These are phyloP conservation scores for Fonsecaea nubica DNA, from an alignment of 2,329 filamentous ascomycete species.

Conservation along the genomic window DNA sequence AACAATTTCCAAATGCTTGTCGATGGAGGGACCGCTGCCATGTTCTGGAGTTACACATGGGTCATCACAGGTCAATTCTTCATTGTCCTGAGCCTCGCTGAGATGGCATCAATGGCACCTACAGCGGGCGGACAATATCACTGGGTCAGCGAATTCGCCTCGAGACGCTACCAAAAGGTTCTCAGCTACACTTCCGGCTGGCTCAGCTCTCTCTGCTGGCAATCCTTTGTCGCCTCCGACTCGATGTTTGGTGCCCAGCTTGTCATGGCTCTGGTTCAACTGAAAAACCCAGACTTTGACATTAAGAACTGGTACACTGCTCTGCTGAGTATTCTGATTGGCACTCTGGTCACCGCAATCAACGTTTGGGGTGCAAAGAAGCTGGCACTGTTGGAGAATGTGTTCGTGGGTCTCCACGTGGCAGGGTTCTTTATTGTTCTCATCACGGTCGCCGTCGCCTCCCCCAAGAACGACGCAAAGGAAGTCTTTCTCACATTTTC, in stretches of 20 bases:
- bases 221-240: constrained; percentile 23
- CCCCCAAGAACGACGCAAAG: constrained; percentile 42
- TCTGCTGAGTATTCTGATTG: constrained; percentile 56
- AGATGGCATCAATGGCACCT: constrained; percentile 64
- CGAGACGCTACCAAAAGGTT: constrained; percentile 57
- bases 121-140: constrained; percentile 55
- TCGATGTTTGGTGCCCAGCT: constrained; percentile 23
- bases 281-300: constrained; percentile 51
- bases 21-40: constrained; percentile 32
- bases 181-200: constrained; percentile 61
- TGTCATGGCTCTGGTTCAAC: constrained; percentile 47
- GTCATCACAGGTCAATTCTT: constrained; percentile 72
- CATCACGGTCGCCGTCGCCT: constrained; percentile 45
- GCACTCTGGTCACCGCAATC: constrained; percentile 51
- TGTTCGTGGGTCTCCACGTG: constrained; percentile 49
- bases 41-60: constrained; percentile 46
- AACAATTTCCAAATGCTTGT: constrained; percentile 30
- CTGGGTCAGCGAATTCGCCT: constrained; percentile 64
- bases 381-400: constrained; percentile 49
- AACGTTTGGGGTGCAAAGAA: constrained; percentile 47
- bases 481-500: constrained; percentile 49
- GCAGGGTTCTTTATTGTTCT: constrained; percentile 47
- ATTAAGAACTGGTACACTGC: constrained; percentile 57
- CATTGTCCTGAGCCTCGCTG: constrained; percentile 65
- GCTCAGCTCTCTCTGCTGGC: constrained; percentile 44